A percentile compares a stretch with the other conserved stretches of the same genome.
Conservation (phyloP, 2,329 filamentous ascomycete genomes). For the Fusarium setosum region DNA sequence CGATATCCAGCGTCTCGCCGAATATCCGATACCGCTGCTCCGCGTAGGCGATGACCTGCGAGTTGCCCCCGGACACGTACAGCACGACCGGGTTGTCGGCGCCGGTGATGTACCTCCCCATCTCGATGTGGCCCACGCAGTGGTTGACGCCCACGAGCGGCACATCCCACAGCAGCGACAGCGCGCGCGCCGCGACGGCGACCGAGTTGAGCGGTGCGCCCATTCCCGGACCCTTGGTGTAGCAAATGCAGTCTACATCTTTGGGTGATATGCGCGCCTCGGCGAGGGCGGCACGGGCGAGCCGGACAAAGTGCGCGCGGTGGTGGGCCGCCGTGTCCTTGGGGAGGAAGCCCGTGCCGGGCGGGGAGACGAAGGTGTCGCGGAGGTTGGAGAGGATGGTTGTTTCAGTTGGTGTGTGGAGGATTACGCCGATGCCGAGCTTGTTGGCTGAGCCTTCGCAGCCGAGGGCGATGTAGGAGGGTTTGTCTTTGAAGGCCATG, state of each 20-base stretch:
- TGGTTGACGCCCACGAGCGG: slow-evolving; percentile 97
- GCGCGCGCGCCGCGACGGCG: slow-evolving; percentile 84
- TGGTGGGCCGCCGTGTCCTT: slow-evolving; percentile 97
- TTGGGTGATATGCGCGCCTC: slow-evolving; percentile 70
- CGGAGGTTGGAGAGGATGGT: slow-evolving; percentile 91
- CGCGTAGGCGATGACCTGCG: slow-evolving; percentile 97
- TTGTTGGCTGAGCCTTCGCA: slow-evolving; percentile 98
- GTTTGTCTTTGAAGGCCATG: slow-evolving; percentile 46
- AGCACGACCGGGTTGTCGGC: slow-evolving; percentile 93
- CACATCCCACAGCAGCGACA: slow-evolving; percentile 86
- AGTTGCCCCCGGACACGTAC: slow-evolving; percentile 96
- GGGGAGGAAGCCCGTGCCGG: slow-evolving; percentile 93
- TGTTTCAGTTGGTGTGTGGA: slow-evolving; percentile 70
- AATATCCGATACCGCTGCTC: slow-evolving; percentile 97
- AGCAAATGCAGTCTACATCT: slow-evolving; percentile 93
- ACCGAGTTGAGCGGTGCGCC: slow-evolving; percentile 90
- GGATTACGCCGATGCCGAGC: slow-evolving; percentile 91
- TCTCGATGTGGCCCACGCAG: slow-evolving; percentile 98
- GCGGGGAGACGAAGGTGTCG: slow-evolving; percentile 91
- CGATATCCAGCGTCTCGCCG: slow-evolving; percentile 96
- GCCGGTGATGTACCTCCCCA: slow-evolving; percentile 93
- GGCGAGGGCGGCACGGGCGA: slow-evolving; percentile 83
- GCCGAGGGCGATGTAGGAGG: slow-evolving; percentile 65
- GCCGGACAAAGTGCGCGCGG: slow-evolving; percentile 81
- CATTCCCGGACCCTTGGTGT: slow-evolving; percentile 96